A percentile compares a stretch with the other conserved stretches of the same genome.
Conservation (phyloP, 371 early-diverging fungal genomes). For the Saksenaea oblongispora region DNA sequence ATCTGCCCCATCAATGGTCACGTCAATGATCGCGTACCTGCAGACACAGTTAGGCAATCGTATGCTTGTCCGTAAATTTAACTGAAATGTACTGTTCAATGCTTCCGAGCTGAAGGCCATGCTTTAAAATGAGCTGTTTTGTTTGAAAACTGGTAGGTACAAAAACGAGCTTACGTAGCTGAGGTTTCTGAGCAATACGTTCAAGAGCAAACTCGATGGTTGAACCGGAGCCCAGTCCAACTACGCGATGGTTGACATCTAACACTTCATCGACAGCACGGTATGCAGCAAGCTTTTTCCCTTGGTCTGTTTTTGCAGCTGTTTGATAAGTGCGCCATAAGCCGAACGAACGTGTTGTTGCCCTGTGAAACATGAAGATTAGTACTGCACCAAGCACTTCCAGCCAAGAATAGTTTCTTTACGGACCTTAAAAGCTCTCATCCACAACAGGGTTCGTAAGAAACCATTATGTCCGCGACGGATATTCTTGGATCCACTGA, state of each 20-base stretch:
- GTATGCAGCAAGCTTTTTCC: conserved; percentile 80
- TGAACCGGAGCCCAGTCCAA: conserved; percentile 89
- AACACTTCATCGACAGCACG: conserved; percentile 81
- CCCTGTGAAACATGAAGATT: background rate
- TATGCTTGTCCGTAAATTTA: background rate
- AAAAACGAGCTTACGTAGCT: conserved; percentile 65
- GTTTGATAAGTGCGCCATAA: background rate
- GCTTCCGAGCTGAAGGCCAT: conserved; percentile 63
- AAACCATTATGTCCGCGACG: no score
- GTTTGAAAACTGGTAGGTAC: conserved; percentile 93
- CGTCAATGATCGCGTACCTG: conserved; percentile 70
- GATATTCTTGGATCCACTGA: no score
- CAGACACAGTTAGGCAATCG: background rate
- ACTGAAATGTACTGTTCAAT: conserved; percentile 59
- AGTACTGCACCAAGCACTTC: no score
- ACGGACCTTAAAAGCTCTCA: no score
- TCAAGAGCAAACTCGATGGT: conserved; percentile 87
- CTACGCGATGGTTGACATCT: conserved; percentile 54
- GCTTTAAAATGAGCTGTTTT: conserved; percentile 67
- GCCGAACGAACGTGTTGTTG: background rate
- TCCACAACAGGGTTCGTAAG: no score
- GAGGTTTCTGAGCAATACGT: conserved; percentile 63
- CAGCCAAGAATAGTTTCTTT: background rate
- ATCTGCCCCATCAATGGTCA: conserved; percentile 93
- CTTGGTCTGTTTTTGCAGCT: conserved; percentile 9